Evolutionary conservation across 2,329 filamentous ascomycete genomes (phyloP), one percentile per base, ranked within the genome.

Genomic region (Cladosporium sp.): DNA sequence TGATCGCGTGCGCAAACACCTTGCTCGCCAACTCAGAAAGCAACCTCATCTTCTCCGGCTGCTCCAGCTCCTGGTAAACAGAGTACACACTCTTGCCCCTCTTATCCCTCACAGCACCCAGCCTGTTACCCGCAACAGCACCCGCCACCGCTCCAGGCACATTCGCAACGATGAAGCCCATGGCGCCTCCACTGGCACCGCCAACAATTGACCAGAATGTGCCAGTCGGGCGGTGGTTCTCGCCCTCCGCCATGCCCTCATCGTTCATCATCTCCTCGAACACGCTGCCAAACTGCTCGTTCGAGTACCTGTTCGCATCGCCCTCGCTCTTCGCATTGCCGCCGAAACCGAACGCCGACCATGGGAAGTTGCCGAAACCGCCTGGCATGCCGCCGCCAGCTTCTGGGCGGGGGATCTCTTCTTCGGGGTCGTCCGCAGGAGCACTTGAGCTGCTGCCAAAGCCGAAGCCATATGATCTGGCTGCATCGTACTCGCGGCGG

Each of bases 131-230:
- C 0, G 93, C 94, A 2, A 97, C 93, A 2, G 92, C 92, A 2
- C 95, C 95, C 0, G 94, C 94, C 43, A 98, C 78, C 73, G 94
- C 85, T 0, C 95, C 95, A 0, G 94, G 91, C 58, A 97, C 87
- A 76, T 98, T 98, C 30, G 90, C 95, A 28, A 98, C 86, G 71
- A 99, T 99, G 78, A 98, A 98, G 0, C 95, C 95, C 77, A 99
- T 85, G 2, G 92, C 91, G 14, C 90, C 94, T 34, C 95, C 95
- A 74, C 92, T 95, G 48, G 94, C 78, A 1, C 92, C 93, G 3
- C 95, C 95, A 0, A 97, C 76, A 68, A 97, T 78, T 65, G 88
- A 85, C 94, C 95, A 99, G 78, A 99, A 96, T 71, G 88, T 88
- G 67, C 86, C 84, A 2, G 88, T 94, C 0, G 85, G 86, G 18